Conservation (phyloP, 2,329 filamentous ascomycete species). For the Lasiodiplodia sp. region DNA sequence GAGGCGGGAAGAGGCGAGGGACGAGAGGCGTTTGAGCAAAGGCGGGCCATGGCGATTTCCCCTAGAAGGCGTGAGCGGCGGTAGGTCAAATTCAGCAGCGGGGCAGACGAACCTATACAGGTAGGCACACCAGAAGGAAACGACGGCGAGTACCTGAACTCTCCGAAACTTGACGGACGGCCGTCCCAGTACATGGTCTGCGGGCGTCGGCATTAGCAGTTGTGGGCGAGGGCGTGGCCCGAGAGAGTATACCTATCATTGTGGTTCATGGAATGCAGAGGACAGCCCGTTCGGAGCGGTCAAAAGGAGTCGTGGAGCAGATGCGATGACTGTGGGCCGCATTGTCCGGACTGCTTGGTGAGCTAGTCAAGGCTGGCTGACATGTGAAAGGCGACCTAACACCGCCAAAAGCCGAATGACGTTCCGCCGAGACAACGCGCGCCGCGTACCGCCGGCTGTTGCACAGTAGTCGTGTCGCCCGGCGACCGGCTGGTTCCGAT, state of each 20-base stretch:
- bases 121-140: slow-evolving; percentile 91
- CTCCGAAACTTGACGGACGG: slow-evolving; percentile 91
- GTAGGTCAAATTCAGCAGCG: not conserved
- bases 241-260: slow-evolving; percentile 41
- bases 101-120: slow-evolving; percentile 68
- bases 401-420: slow-evolving; percentile 22
- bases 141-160: slow-evolving; percentile 88
- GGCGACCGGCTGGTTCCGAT: slow-evolving; percentile 19
- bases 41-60: slow-evolving; percentile 91
- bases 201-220: slow-evolving; percentile 26
- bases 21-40: slow-evolving; percentile 72
- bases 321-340: slow-evolving; percentile 6
- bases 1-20: slow-evolving; percentile 71
- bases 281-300: not conserved
- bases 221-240: not conserved
- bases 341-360: slow-evolving; percentile 2
- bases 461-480: slow-evolving; percentile 12
- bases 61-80: slow-evolving; percentile 56
- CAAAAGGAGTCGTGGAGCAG: slow-evolving; percentile 17
- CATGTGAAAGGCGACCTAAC: slow-evolving; percentile 31
- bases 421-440: slow-evolving; percentile 14
- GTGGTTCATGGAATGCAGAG: not conserved
- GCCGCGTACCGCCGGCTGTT: slow-evolving; percentile 6
- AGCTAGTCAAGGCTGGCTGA: slow-evolving; percentile 11
- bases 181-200: slow-evolving; percentile 89